Evolutionary conservation across 441 rosid genomes (phyloP), one percentile per base, ranked within the genome.

Genomic region (Populus hybrid): DNA sequence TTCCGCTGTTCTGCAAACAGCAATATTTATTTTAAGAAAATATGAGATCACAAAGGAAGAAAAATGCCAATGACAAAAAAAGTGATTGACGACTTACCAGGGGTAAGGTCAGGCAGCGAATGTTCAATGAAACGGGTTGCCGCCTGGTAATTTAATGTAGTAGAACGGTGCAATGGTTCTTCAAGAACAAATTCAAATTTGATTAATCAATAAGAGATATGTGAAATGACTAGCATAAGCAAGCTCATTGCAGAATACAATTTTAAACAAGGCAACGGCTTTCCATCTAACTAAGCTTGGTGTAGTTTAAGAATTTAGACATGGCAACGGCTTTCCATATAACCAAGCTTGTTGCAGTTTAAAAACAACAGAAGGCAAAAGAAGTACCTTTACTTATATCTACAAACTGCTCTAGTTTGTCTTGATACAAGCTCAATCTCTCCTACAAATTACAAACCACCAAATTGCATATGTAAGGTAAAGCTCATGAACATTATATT

Each of bases 121-220:
- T 94, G 97, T 75, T 88, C 90, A 23, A 94, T 94, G 87, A 96
- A 87, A 66, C 96, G 97, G 72, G 94, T 84, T 10, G 98, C 93
- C 65, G 97, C 99, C 79, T 77, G 93, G 84, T 84, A 86, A 84
- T 96, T 94, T 85, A 96, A 85, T 76, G 88, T 83, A 63, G 97
- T 83, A 8, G 96, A 90, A 69, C 93, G 97, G 34, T 86, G 90
- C 79, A 85, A 81, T 42, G 98, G 97, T 67, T 85, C 98, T 93
- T 77, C 84, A 81, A 73, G 40, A 78, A 79, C 71, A 70, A 83
- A 84, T 80, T 73, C 75, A 80, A 73, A 65, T 32, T 63, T 71
- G 74, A 66, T 65, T 50, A 10, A 80, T 73, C 68, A 83, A 80
- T 23, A 78, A 76, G 32, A 6, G 28, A 67, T 1, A 78, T 59